These are phyloP conservation scores for Yamadazyma laniorum DNA, from an alignment of 805 yeast species.

Conservation along the genomic window DNA sequence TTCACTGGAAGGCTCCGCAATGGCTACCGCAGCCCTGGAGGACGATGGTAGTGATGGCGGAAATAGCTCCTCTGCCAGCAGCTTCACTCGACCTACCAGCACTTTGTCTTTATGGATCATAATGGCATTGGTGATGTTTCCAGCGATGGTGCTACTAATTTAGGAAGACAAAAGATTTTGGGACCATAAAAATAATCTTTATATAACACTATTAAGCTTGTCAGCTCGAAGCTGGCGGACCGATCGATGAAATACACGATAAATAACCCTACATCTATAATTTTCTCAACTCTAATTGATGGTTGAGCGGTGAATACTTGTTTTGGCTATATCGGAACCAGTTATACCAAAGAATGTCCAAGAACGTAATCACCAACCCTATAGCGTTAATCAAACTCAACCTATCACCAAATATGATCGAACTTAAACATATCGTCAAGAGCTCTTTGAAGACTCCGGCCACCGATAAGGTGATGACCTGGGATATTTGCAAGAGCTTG, in stretches of 20 bases:
- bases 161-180: too few relatives aligned
- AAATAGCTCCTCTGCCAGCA: neutral
- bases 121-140: neutral
- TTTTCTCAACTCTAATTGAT: conserved; percentile 6
- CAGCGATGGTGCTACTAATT: neutral
- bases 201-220: too few relatives aligned
- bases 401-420: conserved; percentile 69
- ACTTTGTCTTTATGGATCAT: neutral
- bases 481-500: conserved; percentile 74
- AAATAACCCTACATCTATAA: conserved; percentile 1
- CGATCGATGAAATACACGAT: neutral
- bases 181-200: too few relatives aligned
- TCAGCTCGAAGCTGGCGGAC: too few relatives aligned
- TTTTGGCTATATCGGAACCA: conserved; percentile 46
- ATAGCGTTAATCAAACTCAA: conserved; percentile 64
- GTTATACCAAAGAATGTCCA: conserved; percentile 84
- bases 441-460: conserved; percentile 94
- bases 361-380: conserved; percentile 73
- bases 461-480: conserved; percentile 80
- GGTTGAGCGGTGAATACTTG: conserved; percentile 4
- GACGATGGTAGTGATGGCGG: neutral
- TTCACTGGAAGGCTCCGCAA: neutral
- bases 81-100: too few relatives aligned
- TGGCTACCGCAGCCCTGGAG: conserved; percentile 5
- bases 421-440: conserved; percentile 71